phyloP scores from a whole-genome alignment of 495 filamentous ascomycete genomes.

The Hypoxylon perforatum region DNA sequence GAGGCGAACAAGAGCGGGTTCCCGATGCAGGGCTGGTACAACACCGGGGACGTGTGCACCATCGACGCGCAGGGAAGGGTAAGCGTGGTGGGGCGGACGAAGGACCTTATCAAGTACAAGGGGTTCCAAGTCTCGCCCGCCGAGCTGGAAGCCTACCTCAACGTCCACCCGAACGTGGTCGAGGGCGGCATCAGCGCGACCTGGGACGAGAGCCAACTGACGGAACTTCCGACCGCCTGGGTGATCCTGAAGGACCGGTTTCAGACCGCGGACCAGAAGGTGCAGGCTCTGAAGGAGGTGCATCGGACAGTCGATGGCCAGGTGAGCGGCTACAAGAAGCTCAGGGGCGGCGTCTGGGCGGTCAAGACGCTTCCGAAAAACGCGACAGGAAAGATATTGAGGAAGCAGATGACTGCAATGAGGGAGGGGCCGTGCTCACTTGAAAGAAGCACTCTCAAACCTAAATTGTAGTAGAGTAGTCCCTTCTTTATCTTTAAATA shows the following conservation, averaged over 20 bases:
- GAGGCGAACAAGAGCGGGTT: slow-evolving; percentile 65
- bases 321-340: slow-evolving; percentile 51
- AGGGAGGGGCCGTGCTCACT: slow-evolving; percentile 39
- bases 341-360: slow-evolving; percentile 52
- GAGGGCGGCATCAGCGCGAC: slow-evolving; percentile 78
- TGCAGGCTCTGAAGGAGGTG: slow-evolving; percentile 64
- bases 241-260: slow-evolving; percentile 65
- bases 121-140: slow-evolving; percentile 81
- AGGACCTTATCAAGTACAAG: slow-evolving; percentile 76
- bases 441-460: slow-evolving; percentile 6
- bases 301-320: slow-evolving; percentile 61
- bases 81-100: slow-evolving; percentile 72
- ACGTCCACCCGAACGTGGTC: slow-evolving; percentile 69
- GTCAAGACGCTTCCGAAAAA: slow-evolving; percentile 49
- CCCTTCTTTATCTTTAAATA: too few species aligned
- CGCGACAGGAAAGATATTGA: slow-evolving; percentile 50
- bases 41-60: slow-evolving; percentile 73
- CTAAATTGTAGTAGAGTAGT: slow-evolving; percentile 41
- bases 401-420: slow-evolving; percentile 45
- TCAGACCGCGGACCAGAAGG: slow-evolving; percentile 49
- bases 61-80: slow-evolving; percentile 67
- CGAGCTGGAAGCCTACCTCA: slow-evolving; percentile 74
- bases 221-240: slow-evolving; percentile 78
- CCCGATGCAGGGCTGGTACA: slow-evolving; percentile 71
- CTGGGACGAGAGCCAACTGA: slow-evolving; percentile 67